A percentile compares a stretch with the other conserved stretches of the same genome.
These are phyloP conservation scores for Hippophae rhamnoides DNA, from an alignment of 306 rosid genomes.

Conservation along the genomic window DNA sequence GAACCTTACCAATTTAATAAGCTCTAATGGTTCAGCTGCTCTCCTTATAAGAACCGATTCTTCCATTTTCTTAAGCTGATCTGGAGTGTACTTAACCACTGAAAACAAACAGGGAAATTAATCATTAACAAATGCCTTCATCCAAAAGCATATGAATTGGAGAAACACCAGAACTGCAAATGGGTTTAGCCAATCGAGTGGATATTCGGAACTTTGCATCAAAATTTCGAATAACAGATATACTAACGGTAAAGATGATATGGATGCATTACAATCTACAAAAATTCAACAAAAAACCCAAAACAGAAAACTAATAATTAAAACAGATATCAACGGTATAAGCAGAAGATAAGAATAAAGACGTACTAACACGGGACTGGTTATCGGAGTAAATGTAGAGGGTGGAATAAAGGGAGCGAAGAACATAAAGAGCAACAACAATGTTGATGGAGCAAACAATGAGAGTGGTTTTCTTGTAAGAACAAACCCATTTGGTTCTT, in stretches of 20 bases:
- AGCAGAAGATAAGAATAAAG: neutral
- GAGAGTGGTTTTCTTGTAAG: constrained; percentile 76
- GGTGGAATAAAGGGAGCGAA: constrained; percentile 81
- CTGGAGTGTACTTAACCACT: constrained; percentile 70
- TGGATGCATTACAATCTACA: neutral
- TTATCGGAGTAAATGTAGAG: constrained; percentile 73
- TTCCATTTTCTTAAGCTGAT: constrained; percentile 87
- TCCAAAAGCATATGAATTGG: constrained; percentile 8
- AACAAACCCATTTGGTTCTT: constrained; percentile 59
- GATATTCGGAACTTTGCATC: neutral
- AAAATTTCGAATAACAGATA: neutral
- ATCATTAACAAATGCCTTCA: constrained; percentile 1
- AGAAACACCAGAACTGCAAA: constrained; percentile 11
- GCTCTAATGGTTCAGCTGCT: constrained; percentile 57
- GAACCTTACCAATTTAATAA: constrained; percentile 60
- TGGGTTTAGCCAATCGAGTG: constrained; percentile 4
- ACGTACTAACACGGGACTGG: constrained; percentile 49
- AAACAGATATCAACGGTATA: neutral
- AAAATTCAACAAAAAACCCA: neutral
- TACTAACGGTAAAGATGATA: too few species aligned
- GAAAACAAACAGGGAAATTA: constrained; percentile 9
- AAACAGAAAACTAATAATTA: neutral
- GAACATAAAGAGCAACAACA: constrained; percentile 75
- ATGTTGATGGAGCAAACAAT: constrained; percentile 74
- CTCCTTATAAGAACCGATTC: constrained; percentile 63